Conservation (phyloP, 495 filamentous ascomycete species). For the Monascus purpureus region DNA sequence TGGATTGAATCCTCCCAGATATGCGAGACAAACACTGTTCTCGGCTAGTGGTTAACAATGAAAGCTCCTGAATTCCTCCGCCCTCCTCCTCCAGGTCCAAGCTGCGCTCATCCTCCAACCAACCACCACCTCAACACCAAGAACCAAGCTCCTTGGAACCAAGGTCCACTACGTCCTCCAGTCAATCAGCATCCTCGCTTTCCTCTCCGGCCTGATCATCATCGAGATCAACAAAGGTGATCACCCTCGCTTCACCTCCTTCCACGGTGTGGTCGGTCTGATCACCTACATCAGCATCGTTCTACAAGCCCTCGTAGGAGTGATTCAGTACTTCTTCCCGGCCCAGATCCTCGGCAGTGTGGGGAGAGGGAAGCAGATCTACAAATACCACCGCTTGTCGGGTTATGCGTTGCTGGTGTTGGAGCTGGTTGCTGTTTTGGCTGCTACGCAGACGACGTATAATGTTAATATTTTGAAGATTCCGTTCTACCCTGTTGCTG, state of each 20-base stretch:
- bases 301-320: constrained; percentile 61
- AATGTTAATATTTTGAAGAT: constrained; percentile 47
- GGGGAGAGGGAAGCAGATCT: constrained; percentile 64
- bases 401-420: constrained; percentile 63
- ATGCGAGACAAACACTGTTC: neutral
- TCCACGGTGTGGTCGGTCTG: constrained; percentile 68
- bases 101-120: constrained; percentile 79
- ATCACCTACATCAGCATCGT: constrained; percentile 57
- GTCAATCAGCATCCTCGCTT: constrained; percentile 41
- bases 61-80: constrained; percentile 62
- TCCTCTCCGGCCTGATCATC: constrained; percentile 53
- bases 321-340: constrained; percentile 65
- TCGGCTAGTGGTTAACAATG: neutral
- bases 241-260: constrained; percentile 59
- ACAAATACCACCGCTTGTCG: constrained; percentile 74
- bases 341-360: constrained; percentile 53
- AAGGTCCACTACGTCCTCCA: constrained; percentile 55
- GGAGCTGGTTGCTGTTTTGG: constrained; percentile 57
- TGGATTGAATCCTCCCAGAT: neutral
- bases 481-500: constrained; percentile 54
- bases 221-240: constrained; percentile 73
- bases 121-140: constrained; percentile 56
- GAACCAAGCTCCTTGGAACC: constrained; percentile 60
- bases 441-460: constrained; percentile 63
- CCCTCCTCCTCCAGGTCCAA: constrained; percentile 59